These are phyloP conservation scores for Corylus avellana DNA, from an alignment of 306 rosid species.

Conservation along the genomic window DNA sequence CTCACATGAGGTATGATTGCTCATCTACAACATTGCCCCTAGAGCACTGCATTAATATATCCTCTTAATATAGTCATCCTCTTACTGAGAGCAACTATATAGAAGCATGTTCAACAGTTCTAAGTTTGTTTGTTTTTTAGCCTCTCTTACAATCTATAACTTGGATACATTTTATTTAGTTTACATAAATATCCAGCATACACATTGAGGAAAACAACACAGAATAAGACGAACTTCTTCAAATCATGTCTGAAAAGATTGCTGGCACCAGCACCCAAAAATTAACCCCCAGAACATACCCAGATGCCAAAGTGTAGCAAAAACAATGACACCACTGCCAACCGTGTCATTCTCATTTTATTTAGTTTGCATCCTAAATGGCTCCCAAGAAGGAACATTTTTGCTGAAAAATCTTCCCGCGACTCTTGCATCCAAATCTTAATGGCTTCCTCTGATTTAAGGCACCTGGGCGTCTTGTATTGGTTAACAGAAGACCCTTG, in stretches of 20 bases:
- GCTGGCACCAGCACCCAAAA: not conserved
- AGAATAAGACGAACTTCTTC: conserved; percentile 21
- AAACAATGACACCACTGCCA: not conserved
- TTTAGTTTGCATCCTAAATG: conserved; percentile 23
- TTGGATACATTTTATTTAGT: too few relatives aligned
- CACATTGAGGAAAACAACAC: conserved; percentile 3
- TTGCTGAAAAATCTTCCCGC: conserved; percentile 42
- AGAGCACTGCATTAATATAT: conserved; percentile 7
- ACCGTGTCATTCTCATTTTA: not conserved
- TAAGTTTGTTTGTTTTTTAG: not conserved
- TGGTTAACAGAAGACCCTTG: conserved; percentile 81
- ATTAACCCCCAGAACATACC: not conserved
- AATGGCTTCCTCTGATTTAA: conserved; percentile 65
- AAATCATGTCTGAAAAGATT: conserved; percentile 1
- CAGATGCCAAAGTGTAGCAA: not conserved
- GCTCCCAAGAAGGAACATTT: conserved; percentile 44
- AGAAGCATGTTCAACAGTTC: not conserved
- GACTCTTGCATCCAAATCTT: conserved; percentile 69
- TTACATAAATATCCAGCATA: conserved; percentile 12
- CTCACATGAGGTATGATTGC: conserved; percentile 76
- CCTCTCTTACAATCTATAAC: not conserved
- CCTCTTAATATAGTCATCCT: not conserved
- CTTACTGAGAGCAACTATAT: not conserved
- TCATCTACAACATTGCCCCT: conserved; percentile 14
- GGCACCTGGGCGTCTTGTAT: conserved; percentile 82